Evolutionary conservation across 768 basidiomycete species (phyloP).

Genomic region (Pleurotus citrinopileatus): DNA sequence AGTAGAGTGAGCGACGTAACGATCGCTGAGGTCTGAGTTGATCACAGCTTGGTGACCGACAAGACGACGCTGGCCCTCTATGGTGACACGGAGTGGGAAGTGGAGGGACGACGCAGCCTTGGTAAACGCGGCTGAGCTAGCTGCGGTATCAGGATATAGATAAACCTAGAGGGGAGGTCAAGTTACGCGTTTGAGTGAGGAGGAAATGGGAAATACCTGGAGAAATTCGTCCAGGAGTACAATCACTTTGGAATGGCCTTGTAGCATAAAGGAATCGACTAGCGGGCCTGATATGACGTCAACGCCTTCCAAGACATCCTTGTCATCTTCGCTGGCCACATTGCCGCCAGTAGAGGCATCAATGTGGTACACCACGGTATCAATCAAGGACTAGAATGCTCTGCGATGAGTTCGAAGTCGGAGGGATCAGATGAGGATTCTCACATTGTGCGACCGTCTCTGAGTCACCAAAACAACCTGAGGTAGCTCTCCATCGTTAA

Average conservation of each 20-base stretch:
- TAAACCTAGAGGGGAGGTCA: slow-evolving; percentile 39
- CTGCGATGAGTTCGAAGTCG: slow-evolving; percentile 2
- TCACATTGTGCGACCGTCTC: slow-evolving; percentile 58
- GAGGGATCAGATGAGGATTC: slow-evolving; percentile 19
- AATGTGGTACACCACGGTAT: slow-evolving; percentile 75
- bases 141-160: slow-evolving; percentile 62
- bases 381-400: slow-evolving; percentile 47
- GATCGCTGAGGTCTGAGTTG: slow-evolving; percentile 38
- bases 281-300: slow-evolving; percentile 60
- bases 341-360: slow-evolving; percentile 81
- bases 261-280: slow-evolving; percentile 57
- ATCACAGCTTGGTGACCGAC: slow-evolving; percentile 54
- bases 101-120: slow-evolving; percentile 44
- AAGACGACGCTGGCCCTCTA: slow-evolving; percentile 40
- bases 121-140: slow-evolving; percentile 40
- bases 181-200: not conserved
- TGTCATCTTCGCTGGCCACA: slow-evolving; percentile 25
- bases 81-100: slow-evolving; percentile 51
- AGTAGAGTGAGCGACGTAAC: slow-evolving; percentile 51
- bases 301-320: slow-evolving; percentile 49
- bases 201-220: slow-evolving; percentile 54
- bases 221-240: slow-evolving; percentile 74
- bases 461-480: slow-evolving; percentile 65
- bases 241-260: slow-evolving; percentile 44
- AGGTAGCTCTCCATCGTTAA: slow-evolving; percentile 46